Base-by-base conservation (phyloP, 257 asterid genomes). In the Verbena officinalis region DNA sequence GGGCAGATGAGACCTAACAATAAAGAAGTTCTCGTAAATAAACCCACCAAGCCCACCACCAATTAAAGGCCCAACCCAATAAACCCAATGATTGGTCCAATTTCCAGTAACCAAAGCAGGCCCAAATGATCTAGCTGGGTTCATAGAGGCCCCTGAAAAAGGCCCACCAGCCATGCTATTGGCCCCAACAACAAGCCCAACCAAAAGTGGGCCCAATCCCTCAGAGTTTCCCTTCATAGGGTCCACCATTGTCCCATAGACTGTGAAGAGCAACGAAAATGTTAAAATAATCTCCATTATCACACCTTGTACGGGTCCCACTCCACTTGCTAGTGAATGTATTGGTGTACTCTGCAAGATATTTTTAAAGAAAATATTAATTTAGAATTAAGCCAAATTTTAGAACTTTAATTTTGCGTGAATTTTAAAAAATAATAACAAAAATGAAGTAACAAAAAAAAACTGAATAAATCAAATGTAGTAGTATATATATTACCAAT, bases 121-220 rank as follows among this genome's bases (percentile, higher is more conserved):
- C n/a, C 91, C 91, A 21, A 84, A 86, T 2, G 95, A 30, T 7
- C 36, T 30, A 2, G 36, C 36, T 30, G 36, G 36, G 36, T 30
- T 30, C 36, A 30, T 30, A 7, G 36, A 30, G 36, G 86, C 90
- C n/a, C 85, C 95, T 0, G 90, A 83, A 65, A 83, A 81, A 0
- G 95, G 69, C 30, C 95, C 95, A 57, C 88, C 91, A 33, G 85
- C 95, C 95, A 86, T 86, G 8, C 79, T 77, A 38, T 81, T 83
- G 33, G 90, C 90, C 46, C 95, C 95, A 48, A 86, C 84, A 1
- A 83, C 82, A 11, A 83, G 83, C 68, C 95, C 95, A 75, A 81
- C 76, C 0, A 86, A 59, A 5, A 86, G 72, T 64, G 95, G 88
- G 62, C 95, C 95, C 10, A 77, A 62, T 22, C 95, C 95, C 1